Conservation (phyloP, 208 protist species). For the Wallacemonas sp. region DNA sequence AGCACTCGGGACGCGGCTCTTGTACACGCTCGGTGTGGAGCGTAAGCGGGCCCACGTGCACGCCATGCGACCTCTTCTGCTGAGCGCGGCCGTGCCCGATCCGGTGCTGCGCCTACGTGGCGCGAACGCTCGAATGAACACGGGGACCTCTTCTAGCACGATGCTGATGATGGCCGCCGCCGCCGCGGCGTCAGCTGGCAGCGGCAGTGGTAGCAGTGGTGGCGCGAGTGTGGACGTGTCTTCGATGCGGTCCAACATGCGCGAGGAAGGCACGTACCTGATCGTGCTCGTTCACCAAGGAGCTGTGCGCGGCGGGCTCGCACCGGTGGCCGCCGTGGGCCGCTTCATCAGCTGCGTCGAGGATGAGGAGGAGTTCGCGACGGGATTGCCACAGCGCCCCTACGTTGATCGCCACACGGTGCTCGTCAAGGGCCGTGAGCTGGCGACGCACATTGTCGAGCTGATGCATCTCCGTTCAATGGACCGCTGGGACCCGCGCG, state of each 20-base stretch:
- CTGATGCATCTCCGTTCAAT: slow-evolving; percentile 78
- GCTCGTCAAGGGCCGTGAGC: slow-evolving; percentile 62
- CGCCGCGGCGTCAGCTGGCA: slow-evolving; percentile 7
- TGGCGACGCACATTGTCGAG: slow-evolving; percentile 68
- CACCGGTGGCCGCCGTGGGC: slow-evolving; percentile 42
- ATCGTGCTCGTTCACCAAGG: slow-evolving; percentile 68
- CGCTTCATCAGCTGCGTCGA: slow-evolving; percentile 66
- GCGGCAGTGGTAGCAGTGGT: too few relatives aligned
- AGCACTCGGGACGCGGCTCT: slow-evolving; percentile 56
- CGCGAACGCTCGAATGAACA: background rate
- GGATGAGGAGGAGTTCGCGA: slow-evolving; percentile 68
- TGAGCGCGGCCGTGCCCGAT: slow-evolving; percentile 61
- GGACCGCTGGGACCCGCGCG: slow-evolving; percentile 24
- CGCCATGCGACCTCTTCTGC: slow-evolving; percentile 63
- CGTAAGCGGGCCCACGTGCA: slow-evolving; percentile 51
- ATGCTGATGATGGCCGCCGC: background rate
- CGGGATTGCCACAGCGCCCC: slow-evolving; percentile 36
- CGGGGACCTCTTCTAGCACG: background rate
- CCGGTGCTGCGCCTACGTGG: slow-evolving; percentile 3
- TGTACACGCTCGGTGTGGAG: slow-evolving; percentile 74
- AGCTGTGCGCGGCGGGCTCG: slow-evolving; percentile 28
- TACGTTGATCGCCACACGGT: slow-evolving; percentile 42
- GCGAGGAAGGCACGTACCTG: slow-evolving; percentile 46
- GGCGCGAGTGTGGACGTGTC: too few relatives aligned
- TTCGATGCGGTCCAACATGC: too few relatives aligned